A percentile compares a stretch with the other conserved stretches of the same genome.
phyloP scores from a whole-genome alignment of 2,329 filamentous ascomycete genomes.

The Aureobasidium sp. region DNA sequence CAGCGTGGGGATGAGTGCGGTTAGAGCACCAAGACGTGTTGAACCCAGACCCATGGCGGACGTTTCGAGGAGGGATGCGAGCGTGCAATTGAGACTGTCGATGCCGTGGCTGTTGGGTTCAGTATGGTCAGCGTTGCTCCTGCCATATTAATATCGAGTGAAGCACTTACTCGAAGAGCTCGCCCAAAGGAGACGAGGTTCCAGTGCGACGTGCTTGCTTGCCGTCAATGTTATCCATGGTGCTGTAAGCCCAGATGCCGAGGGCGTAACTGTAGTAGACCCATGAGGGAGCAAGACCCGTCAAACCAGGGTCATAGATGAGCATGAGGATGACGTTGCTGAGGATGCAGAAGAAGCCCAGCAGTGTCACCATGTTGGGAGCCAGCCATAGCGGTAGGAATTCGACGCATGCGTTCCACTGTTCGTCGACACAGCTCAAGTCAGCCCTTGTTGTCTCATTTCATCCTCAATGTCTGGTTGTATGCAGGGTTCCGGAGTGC shows the following conservation, averaged over 20 bases:
- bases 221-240: constrained; percentile 97
- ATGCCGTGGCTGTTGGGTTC: constrained; percentile 65
- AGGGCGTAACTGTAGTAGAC: constrained; percentile 93
- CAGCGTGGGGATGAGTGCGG: constrained; percentile 80
- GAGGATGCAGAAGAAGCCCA: constrained; percentile 92
- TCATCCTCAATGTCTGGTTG: background rate
- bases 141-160: constrained; percentile 21
- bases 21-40: constrained; percentile 79
- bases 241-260: constrained; percentile 96
- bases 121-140: background rate
- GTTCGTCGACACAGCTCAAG: constrained; percentile 20
- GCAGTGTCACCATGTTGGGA: constrained; percentile 92
- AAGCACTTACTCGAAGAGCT: constrained; percentile 73
- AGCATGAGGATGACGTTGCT: constrained; percentile 70
- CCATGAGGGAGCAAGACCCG: constrained; percentile 83
- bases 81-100: constrained; percentile 93
- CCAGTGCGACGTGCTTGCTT: constrained; percentile 94
- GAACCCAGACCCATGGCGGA: constrained; percentile 88
- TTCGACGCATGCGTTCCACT: constrained; percentile 98
- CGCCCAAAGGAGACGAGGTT: constrained; percentile 87
- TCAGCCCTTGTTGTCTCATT: constrained; percentile 1
- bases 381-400: constrained; percentile 91
- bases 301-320: constrained; percentile 78
- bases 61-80: constrained; percentile 83
- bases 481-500: constrained; percentile 1